Base-by-base conservation (phyloP, 176 grass and related monocot genomes). In the Oryza punctata region DNA sequence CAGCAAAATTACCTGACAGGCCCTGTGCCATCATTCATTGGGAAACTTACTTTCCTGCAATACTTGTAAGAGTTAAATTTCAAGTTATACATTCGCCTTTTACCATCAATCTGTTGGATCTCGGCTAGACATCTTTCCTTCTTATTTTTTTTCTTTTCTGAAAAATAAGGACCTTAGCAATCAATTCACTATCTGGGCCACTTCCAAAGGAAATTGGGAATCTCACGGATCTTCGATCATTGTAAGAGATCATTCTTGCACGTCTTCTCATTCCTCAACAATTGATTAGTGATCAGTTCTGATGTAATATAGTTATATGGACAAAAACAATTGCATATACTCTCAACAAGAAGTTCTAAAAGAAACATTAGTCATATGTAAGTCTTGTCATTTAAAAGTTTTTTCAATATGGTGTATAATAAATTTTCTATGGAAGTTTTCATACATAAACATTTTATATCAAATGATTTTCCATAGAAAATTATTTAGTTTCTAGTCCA, bases 21-120 rank as follows among this genome's bases (percentile, higher is more conserved):
- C 66, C 45, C 86, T 3, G n/a, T 94, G 30, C 92, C 92, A 7
- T 81, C 92, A 82, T 94, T 94, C 63, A 73, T 94, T 5, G 89
- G 89, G 18, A 78, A 94, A 66, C 63, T 94, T 40, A 87, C 89
- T 82, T 29, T 32, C n/a, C 72, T 94, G 92, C 77, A 85, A 65
- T 85, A 89, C 81, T 23, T 91, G 89, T 94, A 75, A 33, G 81
- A 65, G 40, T n/a, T 50, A 43, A 11, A 66, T 44, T 80, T 26
- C 6, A 32, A 26, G 23, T 79, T 38, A 6, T 66, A 15, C 1
- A 27, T 68, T 76, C 12, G 13, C n/a, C n/a, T n/a, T 13, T 2
- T 65, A 1, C 30, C 30, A 30, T 30, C 2, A 30, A 30, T 30
- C 30, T 30, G 0, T 3, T 30, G 30, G 30, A 30, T 30, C 30